These are phyloP conservation scores for Perilla frutescens DNA, from an alignment of 257 asterid species.

Conservation along the genomic window DNA sequence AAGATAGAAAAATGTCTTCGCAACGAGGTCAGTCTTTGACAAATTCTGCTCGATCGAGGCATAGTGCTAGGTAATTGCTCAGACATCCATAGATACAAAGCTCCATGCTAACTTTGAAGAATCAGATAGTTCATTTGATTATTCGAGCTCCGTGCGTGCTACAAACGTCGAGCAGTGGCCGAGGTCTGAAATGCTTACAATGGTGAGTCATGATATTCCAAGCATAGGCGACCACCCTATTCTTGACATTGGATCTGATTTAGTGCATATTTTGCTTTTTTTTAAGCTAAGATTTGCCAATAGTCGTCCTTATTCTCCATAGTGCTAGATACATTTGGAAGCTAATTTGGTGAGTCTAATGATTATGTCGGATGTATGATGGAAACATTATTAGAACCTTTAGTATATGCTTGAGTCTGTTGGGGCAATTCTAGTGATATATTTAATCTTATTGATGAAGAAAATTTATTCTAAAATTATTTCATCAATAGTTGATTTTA, in stretches of 20 bases:
- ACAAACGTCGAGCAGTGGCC: conserved; percentile 47
- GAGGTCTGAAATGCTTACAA: conserved; percentile 73
- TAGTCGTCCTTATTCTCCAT: no score
- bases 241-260: conserved; percentile 78
- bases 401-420: no score
- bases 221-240: conserved; percentile 78
- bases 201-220: conserved; percentile 86
- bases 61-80: conserved; percentile 77
- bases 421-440: no score
- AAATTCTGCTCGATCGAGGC: conserved; percentile 70
- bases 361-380: no score
- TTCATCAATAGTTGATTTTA: no score
- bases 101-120: conserved; percentile 83
- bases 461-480: no score
- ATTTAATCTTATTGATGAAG: no score
- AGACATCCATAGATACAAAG: conserved; percentile 84
- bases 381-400: no score
- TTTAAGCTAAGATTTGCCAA: no score
- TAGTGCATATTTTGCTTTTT: no score
- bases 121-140: conserved; percentile 83
- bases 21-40: conserved; percentile 70
- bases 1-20: conserved; percentile 51
- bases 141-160: conserved; percentile 70
- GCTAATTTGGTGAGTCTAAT: no score
- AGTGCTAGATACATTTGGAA: no score